Evolutionary conservation across 78 protist species (phyloP).

Genomic region (slime mould (Dictyostelium discoideum)): dicty_2.7 NC_007089.4:4666001-4666500

Average conservation of each 20-base stretch:
- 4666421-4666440: conserved; percentile 52
- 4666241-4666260: conserved; percentile 46
- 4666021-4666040: conserved; percentile 65
- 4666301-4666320: conserved; percentile 80
- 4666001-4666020: conserved; percentile 69
- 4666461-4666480: conserved; percentile 40
- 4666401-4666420: conserved; percentile 18
- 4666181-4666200: conserved; percentile 59
- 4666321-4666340: conserved; percentile 78
- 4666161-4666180: conserved; percentile 82
- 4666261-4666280: conserved; percentile 20
- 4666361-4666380: conserved; percentile 61
- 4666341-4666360: conserved; percentile 78
- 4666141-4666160: conserved; percentile 50
- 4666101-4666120: conserved; percentile 82
- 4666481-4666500: conserved; percentile 54
- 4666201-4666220: conserved; percentile 77
- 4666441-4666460: conserved; percentile 51
- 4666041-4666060: conserved; percentile 72
- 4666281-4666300: conserved; percentile 55
- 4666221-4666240: conserved; percentile 73
- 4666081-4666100: conserved; percentile 60
- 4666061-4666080: conserved; percentile 74
- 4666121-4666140: conserved; percentile 27
- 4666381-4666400: conserved; percentile 32